These are phyloP conservation scores for Polytolypa hystricis DNA, from an alignment of 2,329 filamentous ascomycete genomes.

Conservation along the genomic window DNA sequence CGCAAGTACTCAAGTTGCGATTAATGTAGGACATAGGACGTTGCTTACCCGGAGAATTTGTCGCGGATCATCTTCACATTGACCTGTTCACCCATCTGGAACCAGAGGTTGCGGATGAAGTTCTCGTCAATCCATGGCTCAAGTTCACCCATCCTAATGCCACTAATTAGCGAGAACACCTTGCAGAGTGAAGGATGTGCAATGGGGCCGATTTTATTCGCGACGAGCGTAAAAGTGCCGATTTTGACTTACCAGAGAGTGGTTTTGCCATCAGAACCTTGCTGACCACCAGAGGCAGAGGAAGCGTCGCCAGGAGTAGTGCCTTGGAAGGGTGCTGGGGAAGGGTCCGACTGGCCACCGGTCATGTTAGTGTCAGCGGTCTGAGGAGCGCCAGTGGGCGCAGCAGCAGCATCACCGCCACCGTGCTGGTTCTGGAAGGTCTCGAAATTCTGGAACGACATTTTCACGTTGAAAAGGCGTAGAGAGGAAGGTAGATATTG, in stretches of 20 bases:
- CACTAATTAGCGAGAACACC: too few relatives aligned
- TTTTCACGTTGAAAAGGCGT: constrained; percentile 30
- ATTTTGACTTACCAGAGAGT: constrained; percentile 42
- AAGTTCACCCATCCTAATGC: constrained; percentile 94
- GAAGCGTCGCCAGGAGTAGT: constrained; percentile 33
- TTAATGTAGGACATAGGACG: not conserved
- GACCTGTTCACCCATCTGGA: constrained; percentile 82
- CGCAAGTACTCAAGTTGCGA: constrained; percentile 15
- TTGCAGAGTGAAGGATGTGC: too few relatives aligned
- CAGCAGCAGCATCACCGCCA: constrained; percentile 43
- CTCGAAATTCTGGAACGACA: constrained; percentile 59
- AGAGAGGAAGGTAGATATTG: too few relatives aligned
- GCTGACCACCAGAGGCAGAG: constrained; percentile 34
- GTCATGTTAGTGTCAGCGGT: constrained; percentile 44
- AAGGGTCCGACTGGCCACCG: constrained; percentile 44
- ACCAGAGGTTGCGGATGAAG: constrained; percentile 93
- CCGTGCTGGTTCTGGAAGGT: constrained; percentile 50
- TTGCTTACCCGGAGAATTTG: constrained; percentile 84
- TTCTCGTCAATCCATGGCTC: constrained; percentile 99
- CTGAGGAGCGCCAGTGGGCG: constrained; percentile 35
- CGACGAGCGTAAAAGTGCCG: constrained; percentile 5
- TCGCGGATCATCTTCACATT: constrained; percentile 99
- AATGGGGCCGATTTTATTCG: too few relatives aligned
- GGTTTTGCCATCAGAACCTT: constrained; percentile 44
- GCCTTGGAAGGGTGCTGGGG: constrained; percentile 40